A percentile compares a stretch with the other conserved stretches of the same genome.
Evolutionary conservation across 2,329 filamentous ascomycete species (phyloP).

Genomic region (Davidsoniella neocaledoniae): DNA sequence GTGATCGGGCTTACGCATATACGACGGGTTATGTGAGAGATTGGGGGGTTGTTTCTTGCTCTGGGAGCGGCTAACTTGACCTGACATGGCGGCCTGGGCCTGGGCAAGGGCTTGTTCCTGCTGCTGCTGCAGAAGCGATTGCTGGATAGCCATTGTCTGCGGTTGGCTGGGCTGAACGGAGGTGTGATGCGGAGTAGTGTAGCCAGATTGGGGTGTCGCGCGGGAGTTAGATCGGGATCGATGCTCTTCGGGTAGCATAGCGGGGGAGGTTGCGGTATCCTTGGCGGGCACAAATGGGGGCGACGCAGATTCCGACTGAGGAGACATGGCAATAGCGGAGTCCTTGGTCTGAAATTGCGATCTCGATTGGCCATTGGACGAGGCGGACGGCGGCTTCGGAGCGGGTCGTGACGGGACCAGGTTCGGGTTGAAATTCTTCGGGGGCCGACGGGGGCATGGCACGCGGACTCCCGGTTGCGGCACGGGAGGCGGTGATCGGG

Average conservation of each 20-base stretch:
- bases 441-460: constrained; percentile 17
- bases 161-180: constrained; percentile 17
- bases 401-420: constrained; percentile 71
- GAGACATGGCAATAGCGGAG: constrained; percentile 45
- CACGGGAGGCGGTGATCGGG: constrained; percentile 72
- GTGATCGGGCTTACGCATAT: constrained; percentile 20
- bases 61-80: constrained; percentile 52
- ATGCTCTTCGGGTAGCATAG: constrained; percentile 50
- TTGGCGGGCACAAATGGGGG: constrained; percentile 31
- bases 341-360: constrained; percentile 41
- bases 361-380: constrained; percentile 32
- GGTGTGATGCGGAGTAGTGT: constrained; percentile 19
- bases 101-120: constrained; percentile 72
- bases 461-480: constrained; percentile 32
- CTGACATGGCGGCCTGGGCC: constrained; percentile 59
- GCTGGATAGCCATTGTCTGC: constrained; percentile 35
- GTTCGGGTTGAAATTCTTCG: constrained; percentile 31
- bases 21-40: constrained; percentile 27
- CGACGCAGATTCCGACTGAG: constrained; percentile 37
- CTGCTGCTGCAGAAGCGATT: constrained; percentile 50
- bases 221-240: constrained; percentile 54
- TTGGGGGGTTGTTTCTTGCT: constrained; percentile 49
- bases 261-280: constrained; percentile 25
- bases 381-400: constrained; percentile 59
- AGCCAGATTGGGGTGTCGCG: constrained; percentile 31